Evolutionary conservation across 1,139 yeast genomes (phyloP), one percentile per base, ranked within the genome.

Genomic region (Lodderomyces margitis): DNA sequence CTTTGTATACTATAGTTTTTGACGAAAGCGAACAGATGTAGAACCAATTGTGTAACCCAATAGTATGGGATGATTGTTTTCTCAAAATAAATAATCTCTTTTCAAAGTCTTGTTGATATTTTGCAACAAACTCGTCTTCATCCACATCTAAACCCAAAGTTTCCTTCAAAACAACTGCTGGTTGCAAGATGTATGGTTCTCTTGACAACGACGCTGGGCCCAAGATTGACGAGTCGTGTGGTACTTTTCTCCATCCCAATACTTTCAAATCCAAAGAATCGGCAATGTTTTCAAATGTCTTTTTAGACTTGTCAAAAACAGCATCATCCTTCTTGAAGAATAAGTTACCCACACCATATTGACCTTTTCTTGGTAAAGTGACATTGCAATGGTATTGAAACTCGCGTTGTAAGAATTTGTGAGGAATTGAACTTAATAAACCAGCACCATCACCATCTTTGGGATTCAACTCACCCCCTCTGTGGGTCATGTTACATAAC

Each of bases 381-480:
- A 81, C 67, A 43, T 81, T 62, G 53, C 78, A 71, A 57, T 80
- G 77, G 58, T 78, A 79, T 54, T 80, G 79, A 64, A 91, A 91
- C 67, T 92, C 98, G 61, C 92, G 80, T 48, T 67, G 66, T 70
- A 92, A 81, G 62, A 92, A 87, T 52, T 77, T 82, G 68, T 91
- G 96, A 34, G 98, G 97, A 50, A 92, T 81, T 34, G 96, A 85
- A 40, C 94, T 80, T 78, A 92, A 80, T 48, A 92, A 89, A 63
- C 98, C 98, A 34, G 98, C 98, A 67, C 98, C 98, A 62, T 92
- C 98, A 66, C 98, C 98, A 61, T 92, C 97, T 57, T 91, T 81
- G 21, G 98, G 95, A 60, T 89, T 96, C 37, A 95, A 81, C 49
- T 91, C 97, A 38, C 98, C 98, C 60, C 98, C 98, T 70, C 98